Evolutionary conservation across 441 rosid genomes (phyloP).

Genomic region (Kokia cookei): DNA sequence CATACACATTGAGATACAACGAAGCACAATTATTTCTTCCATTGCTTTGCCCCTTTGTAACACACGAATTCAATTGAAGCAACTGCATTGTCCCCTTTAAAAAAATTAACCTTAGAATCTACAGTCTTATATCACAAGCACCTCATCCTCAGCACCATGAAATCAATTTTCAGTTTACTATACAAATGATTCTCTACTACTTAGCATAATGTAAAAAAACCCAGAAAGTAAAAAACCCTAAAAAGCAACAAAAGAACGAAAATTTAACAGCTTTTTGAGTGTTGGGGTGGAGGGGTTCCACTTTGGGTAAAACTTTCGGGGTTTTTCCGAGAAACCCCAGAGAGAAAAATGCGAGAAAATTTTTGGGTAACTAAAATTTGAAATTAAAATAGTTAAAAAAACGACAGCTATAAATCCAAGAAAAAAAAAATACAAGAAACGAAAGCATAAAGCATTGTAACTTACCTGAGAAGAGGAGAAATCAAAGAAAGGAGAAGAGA

Average conservation of each 20-base stretch:
- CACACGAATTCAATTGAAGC: constrained; percentile 48
- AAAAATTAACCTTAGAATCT: constrained; percentile 11
- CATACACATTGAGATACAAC: constrained; percentile 90
- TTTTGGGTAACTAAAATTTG: neutral
- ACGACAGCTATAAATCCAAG: neutral
- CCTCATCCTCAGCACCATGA: constrained; percentile 20
- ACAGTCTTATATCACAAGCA: constrained; percentile 25
- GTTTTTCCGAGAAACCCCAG: neutral
- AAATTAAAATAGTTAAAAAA: neutral
- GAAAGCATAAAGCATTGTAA: neutral
- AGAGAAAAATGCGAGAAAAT: neutral
- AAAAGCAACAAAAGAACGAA: neutral
- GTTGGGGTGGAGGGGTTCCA: neutral
- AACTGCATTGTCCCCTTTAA: constrained; percentile 47
- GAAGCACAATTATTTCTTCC: constrained; percentile 31
- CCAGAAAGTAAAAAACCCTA: neutral
- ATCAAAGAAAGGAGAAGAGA: neutral
- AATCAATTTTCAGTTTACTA: neutral
- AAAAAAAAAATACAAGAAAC: neutral
- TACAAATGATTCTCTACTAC: neutral
- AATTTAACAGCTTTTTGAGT: neutral
- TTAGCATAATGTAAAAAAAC: neutral
- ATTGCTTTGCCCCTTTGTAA: constrained; percentile 34
- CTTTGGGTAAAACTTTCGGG: neutral
- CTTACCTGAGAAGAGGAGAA: neutral